Conservation (phyloP, 148 eudicot species). For the Diospyros kaki region DNA sequence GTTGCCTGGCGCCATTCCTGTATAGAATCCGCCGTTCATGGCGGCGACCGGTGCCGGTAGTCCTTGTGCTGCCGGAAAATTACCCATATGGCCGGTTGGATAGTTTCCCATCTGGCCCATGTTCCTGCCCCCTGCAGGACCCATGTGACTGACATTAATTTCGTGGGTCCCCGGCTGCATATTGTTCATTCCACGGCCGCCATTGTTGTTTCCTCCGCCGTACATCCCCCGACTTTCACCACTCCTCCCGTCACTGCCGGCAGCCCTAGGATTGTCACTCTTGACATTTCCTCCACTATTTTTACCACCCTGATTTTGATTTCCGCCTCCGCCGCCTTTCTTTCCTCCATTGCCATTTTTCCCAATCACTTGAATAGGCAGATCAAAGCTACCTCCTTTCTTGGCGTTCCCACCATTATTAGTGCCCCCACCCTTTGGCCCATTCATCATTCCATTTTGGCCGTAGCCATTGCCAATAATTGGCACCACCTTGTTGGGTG, state of each 20-base stretch:
- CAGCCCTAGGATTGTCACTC: constrained; percentile 21
- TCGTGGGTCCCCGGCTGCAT: constrained; percentile 36
- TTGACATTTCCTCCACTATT: constrained; percentile 25
- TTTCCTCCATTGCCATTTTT: constrained; percentile 18
- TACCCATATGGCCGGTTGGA: constrained; percentile 49
- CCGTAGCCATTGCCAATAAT: constrained; percentile 34
- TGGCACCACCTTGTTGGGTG: constrained; percentile 23
- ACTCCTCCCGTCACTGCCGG: constrained; percentile 26
- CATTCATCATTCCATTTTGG: constrained; percentile 26
- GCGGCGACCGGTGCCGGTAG: constrained; percentile 39
- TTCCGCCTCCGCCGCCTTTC: constrained; percentile 4
- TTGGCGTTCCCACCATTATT: constrained; percentile 36
- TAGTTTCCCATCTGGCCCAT: constrained; percentile 35
- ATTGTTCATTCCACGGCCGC: constrained; percentile 18
- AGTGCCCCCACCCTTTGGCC: constrained; percentile 24
- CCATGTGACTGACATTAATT: constrained; percentile 19
- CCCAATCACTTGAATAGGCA: constrained; percentile 22
- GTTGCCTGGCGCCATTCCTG: constrained; percentile 56
- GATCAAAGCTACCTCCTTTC: constrained; percentile 30
- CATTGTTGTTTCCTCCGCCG: constrained; percentile 36
- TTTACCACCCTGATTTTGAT: constrained; percentile 19
- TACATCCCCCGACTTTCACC: constrained; percentile 23
- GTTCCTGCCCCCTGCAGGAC: constrained; percentile 31
- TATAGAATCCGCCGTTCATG: constrained; percentile 35
- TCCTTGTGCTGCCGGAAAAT: constrained; percentile 44